A percentile compares a stretch with the other conserved stretches of the same genome.
Evolutionary conservation across 192 early-diverging fungal genomes (phyloP).

Genomic region (Pecoramyces ruminantium): DNA sequence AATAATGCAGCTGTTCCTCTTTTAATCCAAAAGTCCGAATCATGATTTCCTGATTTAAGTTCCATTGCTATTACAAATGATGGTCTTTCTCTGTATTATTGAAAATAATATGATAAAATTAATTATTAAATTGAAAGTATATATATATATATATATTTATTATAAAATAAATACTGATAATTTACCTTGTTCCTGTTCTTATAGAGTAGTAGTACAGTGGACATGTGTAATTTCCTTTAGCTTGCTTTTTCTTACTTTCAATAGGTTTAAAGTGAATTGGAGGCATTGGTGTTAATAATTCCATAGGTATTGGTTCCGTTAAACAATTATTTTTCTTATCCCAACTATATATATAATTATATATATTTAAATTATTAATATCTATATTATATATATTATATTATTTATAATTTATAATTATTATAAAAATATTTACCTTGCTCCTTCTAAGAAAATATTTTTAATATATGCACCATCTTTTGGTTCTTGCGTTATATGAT

Average conservation of each 20-base stretch:
- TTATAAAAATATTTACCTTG: too few relatives aligned
- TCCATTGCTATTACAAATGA: constrained; percentile 40
- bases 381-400: too few relatives aligned
- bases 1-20: constrained; percentile 38
- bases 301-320: constrained; percentile 40
- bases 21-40: constrained; percentile 38
- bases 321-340: constrained; percentile 36
- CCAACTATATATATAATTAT: constrained; percentile 26
- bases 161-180: too few relatives aligned
- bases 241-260: constrained; percentile 32
- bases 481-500: constrained; percentile 17
- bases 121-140: too few relatives aligned
- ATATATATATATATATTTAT: too few relatives aligned
- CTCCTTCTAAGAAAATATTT: constrained; percentile 36
- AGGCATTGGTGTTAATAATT: constrained; percentile 34
- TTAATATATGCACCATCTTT: constrained; percentile 44
- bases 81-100: constrained; percentile 27
- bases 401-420: too few relatives aligned
- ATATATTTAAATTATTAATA: too few relatives aligned
- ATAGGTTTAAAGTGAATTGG: constrained; percentile 41
- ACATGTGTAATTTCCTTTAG: constrained; percentile 33
- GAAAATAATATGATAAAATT: too few relatives aligned
- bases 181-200: constrained; percentile 29
- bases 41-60: constrained; percentile 29
- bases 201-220: constrained; percentile 42